Evolutionary conservation across 2,329 filamentous ascomycete species (phyloP).

Genomic region (Fusarium clavum): DNA sequence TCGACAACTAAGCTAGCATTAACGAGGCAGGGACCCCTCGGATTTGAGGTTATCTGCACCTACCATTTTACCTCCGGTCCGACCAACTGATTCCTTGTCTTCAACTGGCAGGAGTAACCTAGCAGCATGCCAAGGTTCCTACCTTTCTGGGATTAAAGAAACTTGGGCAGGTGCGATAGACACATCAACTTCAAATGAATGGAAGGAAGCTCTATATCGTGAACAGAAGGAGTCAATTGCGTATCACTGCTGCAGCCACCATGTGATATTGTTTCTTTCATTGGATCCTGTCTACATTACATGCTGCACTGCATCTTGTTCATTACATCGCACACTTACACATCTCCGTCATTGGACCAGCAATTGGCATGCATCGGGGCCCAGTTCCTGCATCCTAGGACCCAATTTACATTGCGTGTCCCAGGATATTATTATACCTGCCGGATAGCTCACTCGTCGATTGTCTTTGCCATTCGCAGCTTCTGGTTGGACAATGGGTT

Average conservation of each 20-base stretch:
- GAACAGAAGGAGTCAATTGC: constrained; percentile 18
- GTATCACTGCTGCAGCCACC: constrained; percentile 23
- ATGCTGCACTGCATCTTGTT: constrained; percentile 32
- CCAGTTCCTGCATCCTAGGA: constrained; percentile 47
- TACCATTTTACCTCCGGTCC: constrained; percentile 24
- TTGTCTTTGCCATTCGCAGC: constrained; percentile 15
- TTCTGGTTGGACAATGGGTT: constrained; percentile 47
- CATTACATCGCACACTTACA: constrained; percentile 17
- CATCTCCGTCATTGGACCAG: constrained; percentile 29
- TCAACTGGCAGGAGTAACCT: constrained; percentile 7
- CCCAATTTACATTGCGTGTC: constrained; percentile 19
- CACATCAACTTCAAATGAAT: neutral
- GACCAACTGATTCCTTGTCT: constrained; percentile 1
- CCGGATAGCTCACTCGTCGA: constrained; percentile 39
- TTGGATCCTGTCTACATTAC: neutral
- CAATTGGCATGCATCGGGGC: constrained; percentile 22
- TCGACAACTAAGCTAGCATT: constrained; percentile 31
- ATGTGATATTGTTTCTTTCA: constrained; percentile 38
- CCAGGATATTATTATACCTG: constrained; percentile 39
- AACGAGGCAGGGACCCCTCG: constrained; percentile 19
- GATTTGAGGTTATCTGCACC: constrained; percentile 33
- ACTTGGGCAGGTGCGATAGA: neutral
- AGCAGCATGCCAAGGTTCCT: neutral
- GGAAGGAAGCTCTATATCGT: constrained; percentile 13
- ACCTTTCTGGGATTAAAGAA: neutral